A percentile compares a stretch with the other conserved stretches of the same genome.
Conservation (phyloP, 495 filamentous ascomycete genomes). For the Chlorociboria aeruginascens region DNA sequence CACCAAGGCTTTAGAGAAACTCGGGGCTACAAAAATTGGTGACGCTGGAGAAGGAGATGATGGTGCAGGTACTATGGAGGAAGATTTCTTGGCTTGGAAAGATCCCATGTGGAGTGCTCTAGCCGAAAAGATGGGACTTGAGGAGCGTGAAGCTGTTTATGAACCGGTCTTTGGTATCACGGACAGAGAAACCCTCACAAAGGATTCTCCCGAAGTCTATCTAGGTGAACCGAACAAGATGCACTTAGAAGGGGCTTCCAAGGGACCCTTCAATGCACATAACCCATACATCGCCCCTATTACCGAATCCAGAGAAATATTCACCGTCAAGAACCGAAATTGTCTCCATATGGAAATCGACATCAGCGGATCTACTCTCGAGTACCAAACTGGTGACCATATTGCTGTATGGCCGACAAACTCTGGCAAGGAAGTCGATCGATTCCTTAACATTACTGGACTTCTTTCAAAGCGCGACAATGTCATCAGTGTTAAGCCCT, state of each 20-base stretch:
- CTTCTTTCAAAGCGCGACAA: slow-evolving; percentile 63
- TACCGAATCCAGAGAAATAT: slow-evolving; percentile 76
- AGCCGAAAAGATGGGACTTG: slow-evolving; percentile 66
- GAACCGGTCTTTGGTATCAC: slow-evolving; percentile 81
- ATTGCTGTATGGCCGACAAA: slow-evolving; percentile 98
- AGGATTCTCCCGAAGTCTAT: slow-evolving; percentile 80
- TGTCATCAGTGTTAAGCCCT: slow-evolving; percentile 82
- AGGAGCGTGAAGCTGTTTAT: slow-evolving; percentile 94
- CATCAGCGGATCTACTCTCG: slow-evolving; percentile 72
- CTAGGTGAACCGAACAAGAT: slow-evolving; percentile 94
- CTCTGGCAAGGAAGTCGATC: slow-evolving; percentile 81
- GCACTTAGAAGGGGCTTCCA: slow-evolving; percentile 75
- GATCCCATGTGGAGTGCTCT: slow-evolving; percentile 96
- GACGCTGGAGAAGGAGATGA: slow-evolving; percentile 92
- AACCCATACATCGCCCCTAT: slow-evolving; percentile 97
- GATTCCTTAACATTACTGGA: slow-evolving; percentile 71
- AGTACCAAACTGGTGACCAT: slow-evolving; percentile 94
- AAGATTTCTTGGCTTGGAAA: slow-evolving; percentile 99
- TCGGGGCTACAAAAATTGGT: slow-evolving; percentile 76
- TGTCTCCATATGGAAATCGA: slow-evolving; percentile 97
- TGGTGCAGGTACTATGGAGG: slow-evolving; percentile 98
- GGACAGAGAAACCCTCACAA: slow-evolving; percentile 60
- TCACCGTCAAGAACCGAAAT: slow-evolving; percentile 84
- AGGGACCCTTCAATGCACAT: slow-evolving; percentile 89
- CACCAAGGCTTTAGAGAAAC: slow-evolving; percentile 62